Percentiles rank a stretch among this genome's conserved stretches.
Evolutionary conservation across 2,329 filamentous ascomycete species (phyloP).

Genomic region (Ophioceras dolichostomum): DNA sequence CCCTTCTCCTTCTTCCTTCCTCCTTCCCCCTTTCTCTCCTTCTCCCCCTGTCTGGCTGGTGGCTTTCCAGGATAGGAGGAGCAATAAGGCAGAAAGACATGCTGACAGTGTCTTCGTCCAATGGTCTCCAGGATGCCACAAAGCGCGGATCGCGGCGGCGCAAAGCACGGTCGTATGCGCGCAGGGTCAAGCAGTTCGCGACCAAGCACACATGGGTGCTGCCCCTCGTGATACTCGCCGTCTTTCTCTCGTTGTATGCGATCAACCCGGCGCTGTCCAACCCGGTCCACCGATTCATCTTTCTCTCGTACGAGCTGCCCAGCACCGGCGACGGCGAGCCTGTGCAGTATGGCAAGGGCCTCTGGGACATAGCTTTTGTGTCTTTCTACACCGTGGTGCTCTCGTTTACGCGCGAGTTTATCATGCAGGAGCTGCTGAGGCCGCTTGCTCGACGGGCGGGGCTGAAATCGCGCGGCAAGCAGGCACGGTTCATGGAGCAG

Average conservation of each 20-base stretch:
- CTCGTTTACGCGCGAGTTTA: constrained; percentile 87
- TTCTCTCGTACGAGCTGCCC: constrained; percentile 75
- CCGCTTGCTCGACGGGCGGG: constrained; percentile 61
- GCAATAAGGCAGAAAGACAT: constrained; percentile 8
- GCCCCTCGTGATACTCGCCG: constrained; percentile 54
- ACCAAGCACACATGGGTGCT: constrained; percentile 49
- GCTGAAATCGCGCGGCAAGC: constrained; percentile 63
- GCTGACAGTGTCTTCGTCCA: constrained; percentile 1
- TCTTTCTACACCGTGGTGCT: constrained; percentile 81
- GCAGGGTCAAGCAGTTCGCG: constrained; percentile 36
- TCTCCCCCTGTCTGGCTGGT: not conserved
- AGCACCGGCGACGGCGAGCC: constrained; percentile 19
- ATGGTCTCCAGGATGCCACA: constrained; percentile 4
- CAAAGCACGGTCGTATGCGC: constrained; percentile 39
- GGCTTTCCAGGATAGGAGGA: not conserved
- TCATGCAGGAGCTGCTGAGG: constrained; percentile 82
- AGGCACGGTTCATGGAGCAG: constrained; percentile 91
- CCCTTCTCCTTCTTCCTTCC: too few relatives aligned
- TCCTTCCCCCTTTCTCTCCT: too few relatives aligned
- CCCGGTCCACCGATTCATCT: constrained; percentile 68
- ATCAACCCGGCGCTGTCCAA: constrained; percentile 68
- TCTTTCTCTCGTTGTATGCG: constrained; percentile 57
- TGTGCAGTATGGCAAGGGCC: constrained; percentile 79
- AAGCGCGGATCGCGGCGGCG: constrained; percentile 41
- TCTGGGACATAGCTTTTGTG: constrained; percentile 75